These are phyloP conservation scores for Solanum chiquidenum DNA, from an alignment of 257 asterid species.

Conservation along the genomic window DNA sequence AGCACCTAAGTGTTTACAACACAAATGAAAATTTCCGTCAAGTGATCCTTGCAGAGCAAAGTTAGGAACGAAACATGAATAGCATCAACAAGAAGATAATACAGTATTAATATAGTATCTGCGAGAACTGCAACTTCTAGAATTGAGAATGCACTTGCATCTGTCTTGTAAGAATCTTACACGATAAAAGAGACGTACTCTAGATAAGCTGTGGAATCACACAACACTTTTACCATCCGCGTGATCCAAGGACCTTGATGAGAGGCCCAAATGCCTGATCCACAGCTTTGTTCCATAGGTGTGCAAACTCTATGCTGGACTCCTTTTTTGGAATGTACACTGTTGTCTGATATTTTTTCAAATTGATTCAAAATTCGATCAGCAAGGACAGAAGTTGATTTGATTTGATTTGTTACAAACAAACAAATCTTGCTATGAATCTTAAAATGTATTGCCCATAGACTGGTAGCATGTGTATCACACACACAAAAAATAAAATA, in stretches of 20 bases:
- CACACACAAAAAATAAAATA: too few relatives aligned
- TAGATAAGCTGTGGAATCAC: background rate
- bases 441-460: background rate
- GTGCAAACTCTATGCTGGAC: constrained; percentile 24
- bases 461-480: background rate
- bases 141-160: background rate
- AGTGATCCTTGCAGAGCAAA: background rate
- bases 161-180: background rate
- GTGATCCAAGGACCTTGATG: constrained; percentile 30
- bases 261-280: constrained; percentile 33
- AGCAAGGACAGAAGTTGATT: background rate
- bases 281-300: constrained; percentile 40
- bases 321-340: constrained; percentile 13
- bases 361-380: background rate
- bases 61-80: background rate
- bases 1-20: background rate
- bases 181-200: background rate
- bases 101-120: background rate
- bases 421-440: background rate
- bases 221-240: constrained; percentile 28
- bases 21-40: background rate
- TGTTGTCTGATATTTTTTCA: constrained; percentile 7
- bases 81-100: background rate
- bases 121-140: background rate
- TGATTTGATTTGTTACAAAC: background rate